Evolutionary conservation across 2,329 filamentous ascomycete genomes (phyloP).

Genomic region (Paracoccidioides brasiliensis): DNA sequence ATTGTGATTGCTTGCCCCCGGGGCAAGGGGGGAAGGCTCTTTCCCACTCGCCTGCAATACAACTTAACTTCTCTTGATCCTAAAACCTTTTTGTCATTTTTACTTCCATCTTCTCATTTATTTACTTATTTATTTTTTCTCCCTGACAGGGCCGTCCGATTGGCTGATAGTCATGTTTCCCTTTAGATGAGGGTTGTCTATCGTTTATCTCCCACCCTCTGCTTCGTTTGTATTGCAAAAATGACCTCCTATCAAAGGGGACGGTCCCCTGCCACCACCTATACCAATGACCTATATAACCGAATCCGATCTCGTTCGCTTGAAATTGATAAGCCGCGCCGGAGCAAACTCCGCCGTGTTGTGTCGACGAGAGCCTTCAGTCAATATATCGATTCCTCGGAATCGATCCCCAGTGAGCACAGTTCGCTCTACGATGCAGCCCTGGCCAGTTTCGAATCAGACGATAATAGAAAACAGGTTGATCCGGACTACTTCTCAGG

Average conservation of each 20-base stretch:
- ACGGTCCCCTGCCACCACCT: not conserved
- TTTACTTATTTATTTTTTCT: not conserved
- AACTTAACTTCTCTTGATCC: not conserved
- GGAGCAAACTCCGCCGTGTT: constrained; percentile 10
- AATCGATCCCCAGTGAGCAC: constrained; percentile 23
- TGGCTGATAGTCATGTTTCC: not conserved
- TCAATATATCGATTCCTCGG: constrained; percentile 18
- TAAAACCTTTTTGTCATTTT: not conserved
- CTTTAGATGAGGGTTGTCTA: constrained; percentile 2
- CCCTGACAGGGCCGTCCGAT: not conserved
- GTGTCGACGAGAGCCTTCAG: constrained; percentile 12
- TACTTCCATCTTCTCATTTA: not conserved
- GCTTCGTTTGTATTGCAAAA: not conserved
- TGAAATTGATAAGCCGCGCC: constrained; percentile 3
- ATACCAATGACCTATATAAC: not conserved
- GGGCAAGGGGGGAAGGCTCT: not conserved
- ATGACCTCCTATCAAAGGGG: not conserved
- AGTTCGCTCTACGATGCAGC: constrained; percentile 27
- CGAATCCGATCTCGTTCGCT: not conserved
- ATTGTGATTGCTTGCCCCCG: not conserved
- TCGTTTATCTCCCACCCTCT: constrained; percentile 3
- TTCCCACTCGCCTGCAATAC: not conserved
- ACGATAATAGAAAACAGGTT: constrained; percentile 9
- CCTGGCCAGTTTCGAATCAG: constrained; percentile 18
- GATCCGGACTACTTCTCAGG: constrained; percentile 10